Conservation (phyloP, 768 basidiomycete genomes). For the Calocybe indica region DNA sequence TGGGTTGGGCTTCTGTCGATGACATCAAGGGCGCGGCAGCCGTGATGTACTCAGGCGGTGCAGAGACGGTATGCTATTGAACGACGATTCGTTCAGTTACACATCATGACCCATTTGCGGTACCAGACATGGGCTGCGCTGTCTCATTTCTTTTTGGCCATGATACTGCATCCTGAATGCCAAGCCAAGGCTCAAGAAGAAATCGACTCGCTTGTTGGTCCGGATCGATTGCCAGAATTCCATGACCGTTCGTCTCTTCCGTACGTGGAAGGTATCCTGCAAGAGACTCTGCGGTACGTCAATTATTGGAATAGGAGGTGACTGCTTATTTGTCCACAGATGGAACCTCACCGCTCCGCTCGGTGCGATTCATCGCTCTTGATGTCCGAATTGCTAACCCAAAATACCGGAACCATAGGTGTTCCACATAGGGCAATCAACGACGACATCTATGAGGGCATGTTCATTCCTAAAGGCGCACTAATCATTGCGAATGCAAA, state of each 20-base stretch:
- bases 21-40: slow-evolving; percentile 15
- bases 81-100: not conserved
- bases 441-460: slow-evolving; percentile 12
- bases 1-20: not conserved
- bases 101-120: not conserved
- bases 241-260: slow-evolving; percentile 14
- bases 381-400: not conserved
- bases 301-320: not conserved
- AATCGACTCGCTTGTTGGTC: slow-evolving; percentile 33
- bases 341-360: not conserved
- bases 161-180: slow-evolving; percentile 30
- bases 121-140: slow-evolving; percentile 24
- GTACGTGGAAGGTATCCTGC: slow-evolving; percentile 11
- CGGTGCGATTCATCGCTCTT: not conserved
- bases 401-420: slow-evolving; percentile 1
- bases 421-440: slow-evolving; percentile 11
- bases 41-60: slow-evolving; percentile 20
- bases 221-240: slow-evolving; percentile 28
- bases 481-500: slow-evolving; percentile 9
- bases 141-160: slow-evolving; percentile 29
- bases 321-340: not conserved
- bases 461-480: slow-evolving; percentile 11
- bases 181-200: slow-evolving; percentile 33
- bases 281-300: slow-evolving; percentile 10
- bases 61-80: slow-evolving; percentile 24